Base-by-base conservation (phyloP, 2,329 filamentous ascomycete species). In the Colletotrichum musicola region DNA sequence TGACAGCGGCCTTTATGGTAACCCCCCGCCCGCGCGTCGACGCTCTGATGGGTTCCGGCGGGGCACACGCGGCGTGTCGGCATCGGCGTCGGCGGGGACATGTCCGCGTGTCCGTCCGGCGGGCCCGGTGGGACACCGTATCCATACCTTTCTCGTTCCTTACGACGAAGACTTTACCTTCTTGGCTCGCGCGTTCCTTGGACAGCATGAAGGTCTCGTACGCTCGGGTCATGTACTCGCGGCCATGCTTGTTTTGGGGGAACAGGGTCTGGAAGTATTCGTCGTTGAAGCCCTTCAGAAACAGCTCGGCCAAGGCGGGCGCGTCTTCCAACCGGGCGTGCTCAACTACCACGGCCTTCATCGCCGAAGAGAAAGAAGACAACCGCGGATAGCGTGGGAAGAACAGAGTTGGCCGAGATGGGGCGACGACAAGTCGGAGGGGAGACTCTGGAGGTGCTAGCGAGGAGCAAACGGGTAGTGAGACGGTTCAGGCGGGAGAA, bases 241-340 rank as follows among this genome's bases (percentile, higher is more conserved):
- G 62, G 25, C 72, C 72, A 13, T 65, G 44, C 12, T 64, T 38
- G 20, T 71, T 69, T 14, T 38, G 67, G n/a, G 67, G 67, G 27
- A 64, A 71, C 6, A 68, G 30, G 2, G 46, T 16, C 58, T 59
- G 62, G 42, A 71, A 70, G 50, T 56, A 68, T 16, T 66, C 69
- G 27, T 65, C 55, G 16, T 66, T 49, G 38, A 71, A 72, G 18
- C 59, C 55, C n/a, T 59, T 60, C 35, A 71, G 50, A 50, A 70
- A 71, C 13, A 72, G 18, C 13, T 64, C 53, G 22, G 62, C 58
- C 10, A 72, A 56, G 18, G 49, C 61, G 13, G 63, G 46, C 1
- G 59, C 66, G 50, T 72, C 71, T 22, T 51, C 50, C 4, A 55
- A 25, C 30, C 10, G 44, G 9, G 71, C 71, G 16, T 7, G 20